Evolutionary conservation across 2,329 filamentous ascomycete genomes (phyloP).

Genomic region (Arthrobotrys sinensis): DNA sequence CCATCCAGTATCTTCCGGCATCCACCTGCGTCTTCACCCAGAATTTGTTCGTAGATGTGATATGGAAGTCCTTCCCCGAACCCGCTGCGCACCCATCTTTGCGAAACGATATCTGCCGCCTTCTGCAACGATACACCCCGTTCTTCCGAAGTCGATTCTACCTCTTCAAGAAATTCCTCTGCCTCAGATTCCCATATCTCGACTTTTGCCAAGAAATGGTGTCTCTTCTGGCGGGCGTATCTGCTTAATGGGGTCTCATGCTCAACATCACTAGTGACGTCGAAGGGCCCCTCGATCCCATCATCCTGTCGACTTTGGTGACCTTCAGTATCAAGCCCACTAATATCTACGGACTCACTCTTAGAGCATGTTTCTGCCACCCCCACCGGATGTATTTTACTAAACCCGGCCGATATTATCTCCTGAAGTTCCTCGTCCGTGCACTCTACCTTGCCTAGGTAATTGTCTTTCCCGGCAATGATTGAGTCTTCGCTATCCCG

Average conservation of each 20-base stretch:
- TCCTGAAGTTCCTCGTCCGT: not conserved
- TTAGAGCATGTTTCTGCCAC: not conserved
- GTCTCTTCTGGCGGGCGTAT: conserved; percentile 5
- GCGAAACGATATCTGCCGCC: conserved; percentile 11
- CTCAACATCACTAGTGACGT: not conserved
- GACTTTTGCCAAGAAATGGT: not conserved
- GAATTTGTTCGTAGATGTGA: conserved; percentile 19
- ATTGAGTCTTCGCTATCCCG: not conserved
- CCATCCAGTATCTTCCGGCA: not conserved
- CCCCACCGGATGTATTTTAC: not conserved
- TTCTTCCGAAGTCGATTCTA: not conserved
- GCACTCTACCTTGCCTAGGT: not conserved
- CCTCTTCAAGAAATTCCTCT: not conserved
- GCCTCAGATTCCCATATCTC: not conserved
- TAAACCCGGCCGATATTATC: not conserved
- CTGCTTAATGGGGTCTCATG: conserved; percentile 1
- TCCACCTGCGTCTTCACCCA: not conserved
- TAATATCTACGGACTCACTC: not conserved
- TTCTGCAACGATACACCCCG: not conserved
- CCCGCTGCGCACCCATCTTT: not conserved
- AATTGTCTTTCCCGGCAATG: not conserved
- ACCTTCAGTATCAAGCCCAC: not conserved
- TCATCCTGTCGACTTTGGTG: not conserved
- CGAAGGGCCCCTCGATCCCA: not conserved
- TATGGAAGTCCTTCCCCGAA: not conserved